Percentiles rank a stretch among this genome's conserved stretches.
phyloP scores from a whole-genome alignment of 2,329 filamentous ascomycete species.

The Paecilomyces formosus region DNA sequence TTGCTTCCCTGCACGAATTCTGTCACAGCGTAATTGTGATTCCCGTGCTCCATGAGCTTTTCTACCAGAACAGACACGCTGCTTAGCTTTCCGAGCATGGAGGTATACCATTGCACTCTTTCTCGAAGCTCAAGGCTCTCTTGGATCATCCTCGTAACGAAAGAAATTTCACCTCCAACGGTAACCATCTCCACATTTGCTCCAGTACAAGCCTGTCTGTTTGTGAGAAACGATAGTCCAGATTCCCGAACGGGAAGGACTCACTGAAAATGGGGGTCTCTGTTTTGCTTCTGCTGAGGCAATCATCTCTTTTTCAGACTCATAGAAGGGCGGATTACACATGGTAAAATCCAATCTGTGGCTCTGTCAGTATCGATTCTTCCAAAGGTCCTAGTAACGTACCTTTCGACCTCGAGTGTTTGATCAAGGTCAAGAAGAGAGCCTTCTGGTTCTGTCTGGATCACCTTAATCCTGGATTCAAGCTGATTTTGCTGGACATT shows the following conservation, averaged over 20 bases:
- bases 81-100: conserved; percentile 81
- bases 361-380: conserved; percentile 2
- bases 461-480: conserved; percentile 55
- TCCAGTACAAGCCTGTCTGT: conserved; percentile 55
- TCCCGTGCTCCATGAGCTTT: conserved; percentile 46
- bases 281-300: conserved; percentile 59
- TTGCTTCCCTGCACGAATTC: conserved; percentile 69
- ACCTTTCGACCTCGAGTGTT: conserved; percentile 18
- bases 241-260: conserved; percentile 16
- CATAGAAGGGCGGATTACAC: conserved; percentile 93
- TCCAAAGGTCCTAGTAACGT: background rate
- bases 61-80: conserved; percentile 56
- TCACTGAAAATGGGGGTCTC: conserved; percentile 60
- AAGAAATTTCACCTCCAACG: conserved; percentile 66
- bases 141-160: conserved; percentile 62
- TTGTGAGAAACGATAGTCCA: background rate
- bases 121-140: conserved; percentile 57
- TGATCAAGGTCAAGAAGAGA: conserved; percentile 58
- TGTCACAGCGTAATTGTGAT: conserved; percentile 75
- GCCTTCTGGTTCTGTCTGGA: conserved; percentile 46
- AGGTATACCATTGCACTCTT: conserved; percentile 77
- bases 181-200: conserved; percentile 80
- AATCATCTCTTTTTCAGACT: conserved; percentile 61
- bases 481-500: conserved; percentile 65
- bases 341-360: conserved; percentile 70